Evolutionary conservation across 805 yeast species (phyloP), one percentile per base, ranked within the genome.

Genomic region (Candida endomychidarum): DNA sequence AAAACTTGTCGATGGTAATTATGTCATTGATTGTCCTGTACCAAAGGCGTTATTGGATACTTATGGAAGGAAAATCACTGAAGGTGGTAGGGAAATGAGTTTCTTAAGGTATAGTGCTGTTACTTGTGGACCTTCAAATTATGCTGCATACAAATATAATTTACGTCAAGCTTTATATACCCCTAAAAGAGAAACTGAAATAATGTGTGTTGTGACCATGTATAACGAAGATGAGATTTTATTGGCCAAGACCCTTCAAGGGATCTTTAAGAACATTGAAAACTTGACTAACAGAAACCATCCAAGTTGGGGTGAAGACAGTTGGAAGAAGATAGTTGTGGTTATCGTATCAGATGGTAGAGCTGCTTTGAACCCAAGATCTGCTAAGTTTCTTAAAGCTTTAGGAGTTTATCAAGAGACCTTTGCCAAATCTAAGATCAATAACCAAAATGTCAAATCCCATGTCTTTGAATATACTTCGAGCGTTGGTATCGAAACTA

Each of bases 391-490:
- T 21, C 68, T 91, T 58, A 84, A 93, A 10, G 86, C 96, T 2
- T 60, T 91, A 39, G 99, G 99, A 17, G 84, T 85, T 28, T 91
- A 82, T 59, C 99, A 93, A 63, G 97, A 89, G 45, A 97, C 97
- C 0, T 88, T 89, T 63, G 97, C 98, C 33, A 89, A 89, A 58
- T 86, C 87, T 55, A 84, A 81, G 56, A 88, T 93, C 52, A 88
- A 89, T 57, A 91, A 83, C 41, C 75, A 80, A 41, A 75, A 80
- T 21, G 97, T 91, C 10, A 78, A 78, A 26, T 83, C 95, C 32
- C 99, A 91, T 62, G 76, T 91, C 27, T 91, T 89, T 60, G 99
- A 91, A 59, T 93, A 90, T 61, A 90, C 96, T 6, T 81, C 96
- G 1, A 82, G 88, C 72, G 86, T 90, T 38, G 96, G 96, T 5